Percentiles rank a stretch among this genome's conserved stretches.
These are phyloP conservation scores for Trichosporon faecale DNA, from an alignment of 1,284 basidiomycete genomes.

Conservation along the genomic window DNA sequence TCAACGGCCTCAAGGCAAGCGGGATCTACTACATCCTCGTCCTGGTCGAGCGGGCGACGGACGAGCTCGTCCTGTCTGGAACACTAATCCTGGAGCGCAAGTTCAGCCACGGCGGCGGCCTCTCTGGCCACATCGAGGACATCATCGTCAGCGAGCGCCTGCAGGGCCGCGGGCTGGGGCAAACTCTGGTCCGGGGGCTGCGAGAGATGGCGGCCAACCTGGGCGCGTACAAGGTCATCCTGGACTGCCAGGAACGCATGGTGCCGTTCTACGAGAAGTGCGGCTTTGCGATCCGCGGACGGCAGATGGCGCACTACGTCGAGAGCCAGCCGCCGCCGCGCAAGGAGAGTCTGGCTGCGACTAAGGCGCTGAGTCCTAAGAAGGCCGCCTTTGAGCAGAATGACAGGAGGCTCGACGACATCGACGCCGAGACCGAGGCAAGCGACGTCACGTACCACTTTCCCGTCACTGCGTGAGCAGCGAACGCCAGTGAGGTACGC, in stretches of 20 bases:
- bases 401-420: not conserved
- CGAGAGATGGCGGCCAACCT: conserved; percentile 69
- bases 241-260: conserved; percentile 88
- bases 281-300: conserved; percentile 54
- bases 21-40: conserved; percentile 81
- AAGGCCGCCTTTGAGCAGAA: conserved; percentile 11
- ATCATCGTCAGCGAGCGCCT: conserved; percentile 90
- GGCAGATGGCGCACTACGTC: conserved; percentile 38
- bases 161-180: conserved; percentile 79
- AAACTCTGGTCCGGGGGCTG: conserved; percentile 78
- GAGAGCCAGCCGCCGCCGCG: not conserved
- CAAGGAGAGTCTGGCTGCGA: not conserved
- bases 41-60: conserved; percentile 69
- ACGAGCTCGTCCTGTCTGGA: conserved; percentile 80
- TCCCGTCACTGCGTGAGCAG: conserved; percentile 17
- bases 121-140: conserved; percentile 94
- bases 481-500: not conserved
- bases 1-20: conserved; percentile 55
- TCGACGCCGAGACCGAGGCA: conserved; percentile 14
- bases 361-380: not conserved
- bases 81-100: conserved; percentile 87
- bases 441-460: conserved; percentile 33
- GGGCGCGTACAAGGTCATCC: conserved; percentile 90
- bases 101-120: conserved; percentile 76
- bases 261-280: conserved; percentile 96